Percentiles rank a stretch among this genome's conserved stretches.
phyloP scores from a whole-genome alignment of 2,329 filamentous ascomycete species.

The Aspergillus calidoustus region DNA sequence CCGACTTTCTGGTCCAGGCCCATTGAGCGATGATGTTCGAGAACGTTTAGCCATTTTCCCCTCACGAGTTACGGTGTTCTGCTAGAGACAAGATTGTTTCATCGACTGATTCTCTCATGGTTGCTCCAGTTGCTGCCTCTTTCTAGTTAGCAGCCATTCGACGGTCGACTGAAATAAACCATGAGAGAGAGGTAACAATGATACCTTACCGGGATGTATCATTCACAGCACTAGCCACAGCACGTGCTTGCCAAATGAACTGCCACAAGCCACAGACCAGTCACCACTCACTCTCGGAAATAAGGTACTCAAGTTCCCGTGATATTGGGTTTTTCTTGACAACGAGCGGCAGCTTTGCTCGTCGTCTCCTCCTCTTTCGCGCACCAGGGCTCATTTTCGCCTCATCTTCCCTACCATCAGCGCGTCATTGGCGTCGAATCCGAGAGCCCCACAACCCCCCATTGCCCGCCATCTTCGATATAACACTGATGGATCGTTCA shows the following conservation, averaged over 20 bases:
- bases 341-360: slow-evolving; percentile 27
- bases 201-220: not conserved
- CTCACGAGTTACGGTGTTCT: slow-evolving; percentile 1
- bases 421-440: slow-evolving; percentile 16
- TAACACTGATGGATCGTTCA: slow-evolving; percentile 59
- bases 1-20: slow-evolving; percentile 20
- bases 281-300: slow-evolving; percentile 14
- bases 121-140: not conserved
- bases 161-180: not conserved
- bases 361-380: slow-evolving; percentile 22
- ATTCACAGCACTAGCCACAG: slow-evolving; percentile 21
- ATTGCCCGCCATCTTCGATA: slow-evolving; percentile 23
- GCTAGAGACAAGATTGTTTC: not conserved
- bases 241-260: slow-evolving; percentile 13
- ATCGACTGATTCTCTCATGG: not conserved
- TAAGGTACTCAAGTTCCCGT: slow-evolving; percentile 25
- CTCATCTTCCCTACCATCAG: slow-evolving; percentile 7
- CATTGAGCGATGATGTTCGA: slow-evolving; percentile 47
- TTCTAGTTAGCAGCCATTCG: not conserved
- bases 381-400: slow-evolving; percentile 13
- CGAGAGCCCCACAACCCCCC: slow-evolving; percentile 17
- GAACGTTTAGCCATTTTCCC: slow-evolving; percentile 64
- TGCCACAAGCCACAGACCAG: slow-evolving; percentile 18
- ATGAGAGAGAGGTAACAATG: not conserved
- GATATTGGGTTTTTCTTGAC: slow-evolving; percentile 31